Conservation (phyloP, 1,139 yeast genomes). For the Arxiozyma telluris region DNA sequence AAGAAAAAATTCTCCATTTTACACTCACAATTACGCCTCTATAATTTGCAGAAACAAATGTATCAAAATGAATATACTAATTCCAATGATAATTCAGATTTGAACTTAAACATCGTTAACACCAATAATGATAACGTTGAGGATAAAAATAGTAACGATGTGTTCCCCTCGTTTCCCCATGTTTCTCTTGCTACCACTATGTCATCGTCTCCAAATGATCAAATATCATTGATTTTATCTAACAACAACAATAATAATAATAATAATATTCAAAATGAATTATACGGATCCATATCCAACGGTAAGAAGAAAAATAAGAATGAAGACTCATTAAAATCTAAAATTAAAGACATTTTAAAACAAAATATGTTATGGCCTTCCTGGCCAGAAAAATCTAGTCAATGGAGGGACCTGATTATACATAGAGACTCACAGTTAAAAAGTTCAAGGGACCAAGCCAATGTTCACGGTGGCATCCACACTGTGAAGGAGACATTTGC, state of each 20-base stretch:
- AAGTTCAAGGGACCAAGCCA: not conserved
- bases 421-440: not conserved
- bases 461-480: slow-evolving; percentile 9
- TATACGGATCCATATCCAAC: slow-evolving; percentile 4
- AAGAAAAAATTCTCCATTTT: slow-evolving; percentile 17
- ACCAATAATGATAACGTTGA: not conserved
- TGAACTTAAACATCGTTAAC: not conserved
- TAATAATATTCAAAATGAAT: not conserved
- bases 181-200: not conserved
- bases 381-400: slow-evolving; percentile 16
- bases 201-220: not conserved
- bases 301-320: not conserved
- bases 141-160: not conserved
- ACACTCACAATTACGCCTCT: slow-evolving; percentile 19
- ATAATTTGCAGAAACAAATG: slow-evolving; percentile 13
- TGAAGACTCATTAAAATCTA: not conserved
- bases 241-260: not conserved
- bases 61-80: not conserved
- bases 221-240: not conserved
- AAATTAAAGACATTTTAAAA: slow-evolving; percentile 15
- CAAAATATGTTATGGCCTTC: slow-evolving; percentile 26
- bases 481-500: slow-evolving; percentile 32
- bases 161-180: not conserved
- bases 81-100: not conserved
- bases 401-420: not conserved